phyloP scores from a whole-genome alignment of 176 grass and related monocot genomes.

The Dactylis glomerata region DNA sequence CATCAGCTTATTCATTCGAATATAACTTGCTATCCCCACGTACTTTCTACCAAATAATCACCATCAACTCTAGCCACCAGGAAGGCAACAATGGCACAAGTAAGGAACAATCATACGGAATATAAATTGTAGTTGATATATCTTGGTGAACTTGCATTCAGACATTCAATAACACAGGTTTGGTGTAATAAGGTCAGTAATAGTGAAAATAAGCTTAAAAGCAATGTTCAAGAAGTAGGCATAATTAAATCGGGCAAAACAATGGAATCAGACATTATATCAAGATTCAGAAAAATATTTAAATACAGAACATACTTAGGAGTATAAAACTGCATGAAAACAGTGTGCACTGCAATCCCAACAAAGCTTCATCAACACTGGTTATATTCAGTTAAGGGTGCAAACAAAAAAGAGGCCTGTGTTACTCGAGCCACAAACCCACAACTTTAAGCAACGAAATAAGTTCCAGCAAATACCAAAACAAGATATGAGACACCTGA shows the following conservation, averaged over 20 bases:
- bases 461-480: not conserved
- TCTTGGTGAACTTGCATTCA: not conserved
- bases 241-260: not conserved
- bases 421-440: not conserved
- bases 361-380: not conserved
- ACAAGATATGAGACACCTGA: not conserved
- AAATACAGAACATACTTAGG: constrained; percentile 6
- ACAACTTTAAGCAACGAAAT: not conserved
- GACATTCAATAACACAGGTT: constrained; percentile 4
- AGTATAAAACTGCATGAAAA: not conserved
- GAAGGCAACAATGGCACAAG: not conserved
- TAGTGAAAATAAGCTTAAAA: not conserved
- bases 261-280: not conserved
- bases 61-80: not conserved
- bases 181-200: constrained; percentile 7
- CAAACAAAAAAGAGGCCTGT: not conserved
- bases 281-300: not conserved
- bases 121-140: not conserved
- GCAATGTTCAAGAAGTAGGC: not conserved
- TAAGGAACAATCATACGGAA: not conserved
- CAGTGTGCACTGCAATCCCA: not conserved
- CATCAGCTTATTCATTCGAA: not conserved
- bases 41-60: not conserved
- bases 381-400: not conserved
- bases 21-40: not conserved